Base-by-base conservation (phyloP, 1,284 basidiomycete species). In the Trametes hirsuta region DNA sequence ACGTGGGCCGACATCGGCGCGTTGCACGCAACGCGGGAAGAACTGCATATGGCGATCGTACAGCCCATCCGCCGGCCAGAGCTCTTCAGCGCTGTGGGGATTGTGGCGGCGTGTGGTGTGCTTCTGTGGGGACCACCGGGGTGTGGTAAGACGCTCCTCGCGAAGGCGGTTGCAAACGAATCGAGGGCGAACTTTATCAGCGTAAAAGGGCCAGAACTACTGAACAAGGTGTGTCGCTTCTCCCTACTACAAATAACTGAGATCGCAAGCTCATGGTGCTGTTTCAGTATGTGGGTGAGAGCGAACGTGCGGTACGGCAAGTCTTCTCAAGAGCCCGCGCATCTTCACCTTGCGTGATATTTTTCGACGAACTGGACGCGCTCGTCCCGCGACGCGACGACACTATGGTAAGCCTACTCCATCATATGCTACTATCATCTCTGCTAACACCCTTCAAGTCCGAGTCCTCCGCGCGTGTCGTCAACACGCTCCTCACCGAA, bases 111-210 rank as follows among this genome's bases (percentile, higher is more conserved):
- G 0, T 92, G 94, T 72, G 97, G 97, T 2, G 97, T 98, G 1
- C 79, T 98, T 21, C 79, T 98, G n/a, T 99, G 96, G 97, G 97
- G 97, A 15, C 97, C 97, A 9, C 97, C 97, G 0, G 97, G 97
- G 4, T 98, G 97, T 72, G 96, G 97, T 10, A 98, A 98, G 77
- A 99, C 97, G 0, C 73, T 98, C 21, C 79, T 98, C 6, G 97
- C 97, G 0, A 98, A 98, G 75, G 97, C 97, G 0, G 96, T 98
- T 1, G 97, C 97, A 9, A 98, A 95, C 74, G 96, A 98, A 76
- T 91, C 87, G 55, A 81, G 86, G 59, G 97, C 96, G 24, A 98
- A 97, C 76, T 98, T 98, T 68, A 98, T 99, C 70, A 95, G 92
- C 68, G 93, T 99, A 58, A 99, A 98, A 71, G 97, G 97, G 0